Evolutionary conservation across 2,329 filamentous ascomycete genomes (phyloP), one percentile per base, ranked within the genome.

Genomic region (Pseudogymnoascus pannorum): DNA sequence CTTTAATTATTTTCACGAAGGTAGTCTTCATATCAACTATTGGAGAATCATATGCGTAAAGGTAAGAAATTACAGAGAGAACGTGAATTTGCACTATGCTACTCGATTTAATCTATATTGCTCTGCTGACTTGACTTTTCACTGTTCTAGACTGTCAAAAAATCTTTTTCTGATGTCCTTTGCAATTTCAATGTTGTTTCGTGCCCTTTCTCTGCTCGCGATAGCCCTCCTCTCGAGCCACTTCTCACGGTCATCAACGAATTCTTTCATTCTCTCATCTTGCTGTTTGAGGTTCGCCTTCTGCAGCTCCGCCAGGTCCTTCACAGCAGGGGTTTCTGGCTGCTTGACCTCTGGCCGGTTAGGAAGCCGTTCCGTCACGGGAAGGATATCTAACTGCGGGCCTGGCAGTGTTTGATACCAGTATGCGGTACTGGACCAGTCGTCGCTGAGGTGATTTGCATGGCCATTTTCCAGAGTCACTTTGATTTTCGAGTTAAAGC

Each of bases 361-460:
- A 7, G 66, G 66, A 40, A 69, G 61, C 22, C 67, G 66, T 61
- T 66, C 16, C 48, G 65, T 63, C 11, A 68, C 68, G 1, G 71
- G 70, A 4, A 65, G 62, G 4, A 72, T 71, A 2, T 71, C 66
- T 0, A 71, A 63, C 62, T 68, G 68, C 2, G 70, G 71, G 1
- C 69, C 70, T 1, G 70, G 71, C 14, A 73, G 62, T 1, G 69
- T 73, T 63, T 72, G 70, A 58, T 72, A 73, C 71, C 71, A 72
- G 62, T 73, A 72, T 12, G 69, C 71, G 2, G 71, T 73, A 4
- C 69, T 68, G 4, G 66, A 65, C 71, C 71, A 72, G 65, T 72
- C 71, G 60, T 72, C 71, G 8, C 69, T 64, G 3, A 71, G 65
- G 44, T 72, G 71, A 54, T 72, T 72, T 2, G 71, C 70, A 64